phyloP scores from a whole-genome alignment of 2,329 filamentous ascomycete genomes.

The Ceratocystis albifundus region DNA sequence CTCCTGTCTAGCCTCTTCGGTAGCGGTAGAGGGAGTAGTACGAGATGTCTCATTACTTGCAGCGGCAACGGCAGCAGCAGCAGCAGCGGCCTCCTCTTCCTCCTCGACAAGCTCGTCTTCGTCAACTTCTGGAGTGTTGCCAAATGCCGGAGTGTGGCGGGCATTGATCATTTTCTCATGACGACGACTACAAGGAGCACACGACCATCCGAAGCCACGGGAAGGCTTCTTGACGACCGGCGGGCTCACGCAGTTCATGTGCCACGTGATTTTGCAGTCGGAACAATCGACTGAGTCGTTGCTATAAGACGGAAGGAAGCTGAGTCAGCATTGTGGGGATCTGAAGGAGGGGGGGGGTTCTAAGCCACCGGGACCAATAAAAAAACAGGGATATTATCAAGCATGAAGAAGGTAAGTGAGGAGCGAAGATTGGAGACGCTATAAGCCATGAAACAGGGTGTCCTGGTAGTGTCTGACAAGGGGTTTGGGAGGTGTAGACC shows the following conservation, averaged over 20 bases:
- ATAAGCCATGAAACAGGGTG: neutral
- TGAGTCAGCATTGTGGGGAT: constrained; percentile 19
- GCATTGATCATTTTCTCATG: constrained; percentile 88
- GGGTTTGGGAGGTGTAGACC: neutral
- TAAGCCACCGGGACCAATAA: neutral
- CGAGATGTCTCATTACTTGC: constrained; percentile 42
- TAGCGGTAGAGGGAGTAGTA: constrained; percentile 29
- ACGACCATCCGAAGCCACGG: constrained; percentile 95
- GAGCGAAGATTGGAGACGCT: neutral
- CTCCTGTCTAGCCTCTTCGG: constrained; percentile 42
- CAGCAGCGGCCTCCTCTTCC: constrained; percentile 57
- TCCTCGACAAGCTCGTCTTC: constrained; percentile 60
- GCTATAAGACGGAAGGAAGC: constrained; percentile 35
- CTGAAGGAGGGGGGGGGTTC: neutral
- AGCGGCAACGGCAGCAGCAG: constrained; percentile 42
- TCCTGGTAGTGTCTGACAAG: neutral
- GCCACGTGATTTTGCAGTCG: constrained; percentile 87
- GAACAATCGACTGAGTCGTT: constrained; percentile 95
- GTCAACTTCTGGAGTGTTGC: constrained; percentile 53
- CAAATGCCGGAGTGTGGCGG: constrained; percentile 56
- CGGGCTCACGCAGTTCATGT: constrained; percentile 95
- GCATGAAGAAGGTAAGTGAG: neutral
- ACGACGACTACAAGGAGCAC: constrained; percentile 88
- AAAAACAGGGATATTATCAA: neutral
- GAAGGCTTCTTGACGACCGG: constrained; percentile 91